Base-by-base conservation (phyloP, 257 asterid genomes). In the Solanum paucissectum region DNA sequence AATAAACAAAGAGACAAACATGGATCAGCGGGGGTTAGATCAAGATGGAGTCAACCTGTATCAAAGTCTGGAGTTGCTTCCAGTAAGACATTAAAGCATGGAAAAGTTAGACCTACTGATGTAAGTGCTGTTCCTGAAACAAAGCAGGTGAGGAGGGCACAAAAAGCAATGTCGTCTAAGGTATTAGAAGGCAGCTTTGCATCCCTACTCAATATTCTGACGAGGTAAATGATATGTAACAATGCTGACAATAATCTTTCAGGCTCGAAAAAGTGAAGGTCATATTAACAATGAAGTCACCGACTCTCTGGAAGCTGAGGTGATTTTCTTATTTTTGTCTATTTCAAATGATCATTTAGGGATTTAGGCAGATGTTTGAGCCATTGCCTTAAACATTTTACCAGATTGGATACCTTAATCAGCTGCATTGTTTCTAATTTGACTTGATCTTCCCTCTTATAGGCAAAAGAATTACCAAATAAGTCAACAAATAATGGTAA, bases 381-480 rank as follows among this genome's bases (percentile, higher is more conserved):
- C 9, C 9, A 42, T 44, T 44, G 25, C 38, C 20, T 44, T 79
- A 27, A 79, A 27, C 64, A 79, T 8, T 25, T 79, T 79, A 25
- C 66, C 66, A 4, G 84, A 49, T 79, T 25, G 64, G 84, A 46
- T 79, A 79, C 64, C 38, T 79, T 44, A 27, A 42, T 79, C 64
- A 79, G 64, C 84, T 79, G 84, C 84, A 16, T 20, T 79, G 2
- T 34, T 36, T 33, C 60, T 62, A 34, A 52, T 86, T 86, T 86
- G 75, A 86, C 88, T 3, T 71, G 52, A 33, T 86, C 32, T 34
- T 62, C 42, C 88, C 90, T 89, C 86, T 90, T 89, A 71, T 89
- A 95, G 98, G 92, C 88, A 89, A 92, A 91, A 91, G 96, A 93
- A 90, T 84, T 86, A 23, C 94, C 91, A 88, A 94, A 91, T 93